A percentile compares a stretch with the other conserved stretches of the same genome.
These are phyloP conservation scores for Ailanthus altissimus DNA, from an alignment of 345 rosid genomes.

Conservation along the genomic window DNA sequence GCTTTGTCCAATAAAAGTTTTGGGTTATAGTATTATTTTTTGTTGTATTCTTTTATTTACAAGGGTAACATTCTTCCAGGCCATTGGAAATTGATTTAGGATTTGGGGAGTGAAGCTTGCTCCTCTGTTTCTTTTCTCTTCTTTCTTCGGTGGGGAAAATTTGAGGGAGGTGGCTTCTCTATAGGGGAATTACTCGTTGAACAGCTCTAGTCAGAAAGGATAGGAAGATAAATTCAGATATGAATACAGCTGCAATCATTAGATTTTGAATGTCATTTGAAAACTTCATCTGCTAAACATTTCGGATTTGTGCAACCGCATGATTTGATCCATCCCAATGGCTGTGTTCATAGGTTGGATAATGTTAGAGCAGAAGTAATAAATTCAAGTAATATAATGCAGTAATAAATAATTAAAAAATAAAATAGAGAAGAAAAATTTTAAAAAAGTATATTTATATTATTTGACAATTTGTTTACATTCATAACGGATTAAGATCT, in stretches of 20 bases:
- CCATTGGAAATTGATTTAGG: background rate
- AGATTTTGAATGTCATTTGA: background rate
- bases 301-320: background rate
- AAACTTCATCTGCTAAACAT: background rate
- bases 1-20: slow-evolving; percentile 22
- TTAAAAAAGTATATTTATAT: no score
- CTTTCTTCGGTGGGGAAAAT: background rate
- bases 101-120: background rate
- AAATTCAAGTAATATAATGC: no score
- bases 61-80: background rate
- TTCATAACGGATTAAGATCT: no score
- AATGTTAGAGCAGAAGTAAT: no score
- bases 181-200: background rate
- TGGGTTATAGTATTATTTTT: slow-evolving; percentile 25
- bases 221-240: background rate
- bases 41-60: background rate
- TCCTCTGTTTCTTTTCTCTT: background rate
- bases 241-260: background rate
- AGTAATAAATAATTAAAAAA: no score
- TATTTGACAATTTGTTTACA: no score
- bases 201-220: background rate
- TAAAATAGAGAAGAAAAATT: no score
- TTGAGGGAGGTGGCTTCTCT: slow-evolving; percentile 5
- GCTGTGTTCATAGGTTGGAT: no score
- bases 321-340: background rate